phyloP scores from a whole-genome alignment of 1,139 yeast species.

The Hemisphaericaspora subhashii region DNA sequence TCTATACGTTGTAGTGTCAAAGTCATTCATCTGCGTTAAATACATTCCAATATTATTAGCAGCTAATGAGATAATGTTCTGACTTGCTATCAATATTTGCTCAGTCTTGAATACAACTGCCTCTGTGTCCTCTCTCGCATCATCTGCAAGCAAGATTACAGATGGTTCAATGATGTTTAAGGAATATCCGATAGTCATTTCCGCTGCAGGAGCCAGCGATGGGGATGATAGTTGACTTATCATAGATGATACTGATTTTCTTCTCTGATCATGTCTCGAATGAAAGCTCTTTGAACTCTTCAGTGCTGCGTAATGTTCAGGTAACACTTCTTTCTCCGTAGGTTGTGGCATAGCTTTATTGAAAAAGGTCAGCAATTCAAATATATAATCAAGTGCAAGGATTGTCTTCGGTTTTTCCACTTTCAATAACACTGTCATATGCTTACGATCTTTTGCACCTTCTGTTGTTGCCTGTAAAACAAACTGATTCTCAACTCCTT shows the following conservation, averaged over 20 bases:
- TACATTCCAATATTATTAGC: constrained; percentile 87
- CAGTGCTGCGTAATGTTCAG: neutral
- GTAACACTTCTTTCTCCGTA: neutral
- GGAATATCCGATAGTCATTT: constrained; percentile 48
- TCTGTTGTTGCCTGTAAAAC: constrained; percentile 52
- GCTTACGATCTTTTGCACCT: constrained; percentile 39
- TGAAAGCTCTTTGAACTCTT: constrained; percentile 1
- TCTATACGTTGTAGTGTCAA: constrained; percentile 60
- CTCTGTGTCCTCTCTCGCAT: constrained; percentile 66
- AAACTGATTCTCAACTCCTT: constrained; percentile 70
- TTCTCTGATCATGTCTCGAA: constrained; percentile 5
- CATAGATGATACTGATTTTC: constrained; percentile 11
- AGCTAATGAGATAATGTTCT: constrained; percentile 62
- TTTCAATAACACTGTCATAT: constrained; percentile 55
- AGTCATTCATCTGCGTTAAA: constrained; percentile 70
- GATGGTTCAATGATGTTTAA: constrained; percentile 79
- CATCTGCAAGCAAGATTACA: constrained; percentile 77
- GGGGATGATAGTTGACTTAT: neutral
- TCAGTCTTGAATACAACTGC: constrained; percentile 90
- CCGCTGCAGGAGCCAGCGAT: constrained; percentile 2
- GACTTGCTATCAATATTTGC: constrained; percentile 71
- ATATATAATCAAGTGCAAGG: constrained; percentile 80
- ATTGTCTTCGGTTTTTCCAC: constrained; percentile 81
- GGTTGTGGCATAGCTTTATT: constrained; percentile 26
- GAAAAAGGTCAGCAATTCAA: constrained; percentile 68